These are phyloP conservation scores for Flaveria trinervia DNA, from an alignment of 129 eudicot genomes.

Conservation along the genomic window DNA sequence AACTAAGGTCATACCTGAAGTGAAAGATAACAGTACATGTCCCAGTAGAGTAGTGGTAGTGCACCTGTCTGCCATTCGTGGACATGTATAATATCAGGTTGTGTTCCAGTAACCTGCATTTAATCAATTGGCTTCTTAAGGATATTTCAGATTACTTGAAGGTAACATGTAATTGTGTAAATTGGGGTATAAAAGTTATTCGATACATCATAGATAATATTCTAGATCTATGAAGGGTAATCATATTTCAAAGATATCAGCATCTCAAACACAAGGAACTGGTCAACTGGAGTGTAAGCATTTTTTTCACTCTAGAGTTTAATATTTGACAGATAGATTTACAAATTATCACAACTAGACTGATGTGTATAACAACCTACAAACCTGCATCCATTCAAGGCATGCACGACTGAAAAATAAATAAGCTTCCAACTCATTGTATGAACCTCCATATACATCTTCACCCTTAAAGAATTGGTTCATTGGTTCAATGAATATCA, in stretches of 20 bases:
- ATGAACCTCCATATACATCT: constrained; percentile 78
- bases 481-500: constrained; percentile 72
- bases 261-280: neutral
- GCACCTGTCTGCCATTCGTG: constrained; percentile 93
- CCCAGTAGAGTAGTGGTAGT: constrained; percentile 80
- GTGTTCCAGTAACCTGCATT: constrained; percentile 63
- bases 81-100: constrained; percentile 85
- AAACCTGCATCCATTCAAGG: constrained; percentile 96
- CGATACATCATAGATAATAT: neutral
- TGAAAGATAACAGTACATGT: constrained; percentile 79
- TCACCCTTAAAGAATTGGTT: constrained; percentile 81
- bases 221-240: neutral
- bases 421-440: constrained; percentile 85
- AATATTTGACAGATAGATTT: neutral
- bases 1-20: constrained; percentile 48
- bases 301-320: constrained; percentile 3
- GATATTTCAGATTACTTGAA: constrained; percentile 2
- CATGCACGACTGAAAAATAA: constrained; percentile 89
- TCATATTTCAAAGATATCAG: neutral
- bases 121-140: constrained; percentile 5
- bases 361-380: neutral
- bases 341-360: neutral
- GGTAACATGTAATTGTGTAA: neutral
- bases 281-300: neutral
- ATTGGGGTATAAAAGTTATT: neutral